Percentiles rank a stretch among this genome's conserved stretches.
phyloP scores from a whole-genome alignment of 1,284 basidiomycete species.

The Anthracocystis setariae region DNA sequence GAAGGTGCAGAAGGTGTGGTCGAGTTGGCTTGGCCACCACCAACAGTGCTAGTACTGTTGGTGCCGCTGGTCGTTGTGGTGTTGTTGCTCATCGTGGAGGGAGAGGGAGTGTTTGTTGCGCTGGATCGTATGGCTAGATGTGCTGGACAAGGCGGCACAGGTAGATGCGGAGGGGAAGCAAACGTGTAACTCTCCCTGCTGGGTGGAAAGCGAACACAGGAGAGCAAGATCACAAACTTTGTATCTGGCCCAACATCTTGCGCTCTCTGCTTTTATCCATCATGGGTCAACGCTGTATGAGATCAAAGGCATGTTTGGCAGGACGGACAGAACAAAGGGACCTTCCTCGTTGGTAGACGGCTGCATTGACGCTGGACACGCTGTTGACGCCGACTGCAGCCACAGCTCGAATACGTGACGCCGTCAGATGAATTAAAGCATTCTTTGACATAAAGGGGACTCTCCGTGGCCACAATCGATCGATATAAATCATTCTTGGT shows the following conservation, averaged over 20 bases:
- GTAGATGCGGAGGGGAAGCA: too few species aligned
- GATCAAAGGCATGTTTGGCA: too few species aligned
- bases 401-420: background rate
- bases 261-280: background rate
- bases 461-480: too few species aligned
- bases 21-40: background rate
- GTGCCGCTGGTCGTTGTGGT: background rate
- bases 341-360: background rate
- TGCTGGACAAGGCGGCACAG: too few species aligned
- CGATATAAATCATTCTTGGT: background rate
- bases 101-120: background rate
- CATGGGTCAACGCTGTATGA: background rate
- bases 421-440: background rate
- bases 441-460: conserved; percentile 13
- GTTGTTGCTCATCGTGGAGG: background rate
- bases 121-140: too few species aligned
- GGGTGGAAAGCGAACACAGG: too few species aligned
- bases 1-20: background rate
- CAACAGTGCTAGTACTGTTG: background rate
- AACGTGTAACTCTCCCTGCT: too few species aligned
- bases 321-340: conserved; percentile 3
- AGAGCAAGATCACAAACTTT: too few species aligned
- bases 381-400: conserved; percentile 1
- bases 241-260: too few species aligned
- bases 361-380: background rate